A percentile compares a stretch with the other conserved stretches of the same genome.
Evolutionary conservation across 257 asterid species (phyloP).

Genomic region (Gentiana straminea): DNA sequence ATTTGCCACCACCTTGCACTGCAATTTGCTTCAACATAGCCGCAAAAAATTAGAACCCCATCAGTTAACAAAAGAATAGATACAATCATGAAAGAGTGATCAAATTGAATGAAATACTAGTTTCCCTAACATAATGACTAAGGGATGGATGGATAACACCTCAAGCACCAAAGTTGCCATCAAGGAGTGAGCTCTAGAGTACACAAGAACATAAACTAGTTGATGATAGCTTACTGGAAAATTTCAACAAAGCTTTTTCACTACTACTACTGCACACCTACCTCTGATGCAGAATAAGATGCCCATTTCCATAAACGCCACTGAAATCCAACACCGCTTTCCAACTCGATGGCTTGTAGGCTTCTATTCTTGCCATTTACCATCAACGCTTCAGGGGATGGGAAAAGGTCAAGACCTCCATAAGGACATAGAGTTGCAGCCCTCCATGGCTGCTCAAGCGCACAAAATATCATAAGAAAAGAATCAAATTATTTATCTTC

Average conservation of each 20-base stretch:
- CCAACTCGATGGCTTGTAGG: conserved; percentile 88
- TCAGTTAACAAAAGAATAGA: conserved; percentile 13
- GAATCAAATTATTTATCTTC: background rate
- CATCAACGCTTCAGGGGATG: conserved; percentile 69
- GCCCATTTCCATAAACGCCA: conserved; percentile 99
- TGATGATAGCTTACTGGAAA: background rate
- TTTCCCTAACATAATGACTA: background rate
- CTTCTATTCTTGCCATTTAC: conserved; percentile 74
- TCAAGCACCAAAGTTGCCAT: background rate
- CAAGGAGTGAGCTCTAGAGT: too few relatives aligned
- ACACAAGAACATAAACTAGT: too few relatives aligned
- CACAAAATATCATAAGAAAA: conserved; percentile 18
- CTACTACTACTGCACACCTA: conserved; percentile 14
- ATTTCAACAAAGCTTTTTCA: background rate
- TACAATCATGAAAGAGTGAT: conserved; percentile 5
- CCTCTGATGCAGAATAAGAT: conserved; percentile 95
- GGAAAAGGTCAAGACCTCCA: conserved; percentile 57
- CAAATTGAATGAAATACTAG: background rate
- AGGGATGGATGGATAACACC: background rate
- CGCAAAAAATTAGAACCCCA: conserved; percentile 17
- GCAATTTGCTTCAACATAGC: conserved; percentile 71
- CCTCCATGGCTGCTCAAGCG: conserved; percentile 87
- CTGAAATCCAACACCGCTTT: conserved; percentile 88
- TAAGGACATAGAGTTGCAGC: conserved; percentile 86
- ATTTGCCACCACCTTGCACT: conserved; percentile 86